phyloP scores from a whole-genome alignment of 108 stramenopile genomes.

The Nannochloropsis gaditana region DNA sequence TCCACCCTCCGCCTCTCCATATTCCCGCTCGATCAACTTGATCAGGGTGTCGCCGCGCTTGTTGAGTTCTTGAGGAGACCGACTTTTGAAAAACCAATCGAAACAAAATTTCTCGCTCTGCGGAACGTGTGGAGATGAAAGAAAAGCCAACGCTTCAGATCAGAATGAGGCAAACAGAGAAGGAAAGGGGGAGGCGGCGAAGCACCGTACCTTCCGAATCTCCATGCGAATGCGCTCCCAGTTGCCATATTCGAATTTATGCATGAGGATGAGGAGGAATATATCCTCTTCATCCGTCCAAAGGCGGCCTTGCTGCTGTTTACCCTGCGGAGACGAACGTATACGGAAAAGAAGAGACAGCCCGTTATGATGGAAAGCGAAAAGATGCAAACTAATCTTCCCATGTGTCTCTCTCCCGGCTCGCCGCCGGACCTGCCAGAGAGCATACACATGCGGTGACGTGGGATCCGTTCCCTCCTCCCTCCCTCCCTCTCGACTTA shows the following conservation, averaged over 20 bases:
- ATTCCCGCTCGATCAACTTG: conserved; percentile 56
- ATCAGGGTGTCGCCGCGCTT: conserved; percentile 72
- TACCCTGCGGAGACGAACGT: background rate
- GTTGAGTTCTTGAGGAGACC: conserved; percentile 82
- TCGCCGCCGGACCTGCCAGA: too few species aligned
- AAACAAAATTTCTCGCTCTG: conserved; percentile 74
- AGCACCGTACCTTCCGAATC: conserved; percentile 73
- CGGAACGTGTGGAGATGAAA: background rate
- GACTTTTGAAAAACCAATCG: conserved; percentile 96
- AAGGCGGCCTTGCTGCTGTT: conserved; percentile 37
- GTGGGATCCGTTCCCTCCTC: conserved; percentile 7
- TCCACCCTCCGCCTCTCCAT: conserved; percentile 34
- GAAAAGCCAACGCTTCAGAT: background rate
- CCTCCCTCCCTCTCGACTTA: background rate
- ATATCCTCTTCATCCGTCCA: conserved; percentile 93
- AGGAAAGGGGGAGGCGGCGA: background rate
- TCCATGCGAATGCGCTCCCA: conserved; percentile 84
- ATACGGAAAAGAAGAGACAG: background rate
- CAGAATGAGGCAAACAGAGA: background rate
- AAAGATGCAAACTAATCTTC: too few species aligned
- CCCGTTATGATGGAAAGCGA: too few species aligned
- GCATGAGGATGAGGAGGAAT: conserved; percentile 88
- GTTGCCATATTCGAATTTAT: conserved; percentile 83
- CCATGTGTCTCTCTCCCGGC: too few species aligned
- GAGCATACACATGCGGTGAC: too few species aligned